Conservation (phyloP, 2,329 filamentous ascomycete genomes). For the Epichloe gansuensis region DNA sequence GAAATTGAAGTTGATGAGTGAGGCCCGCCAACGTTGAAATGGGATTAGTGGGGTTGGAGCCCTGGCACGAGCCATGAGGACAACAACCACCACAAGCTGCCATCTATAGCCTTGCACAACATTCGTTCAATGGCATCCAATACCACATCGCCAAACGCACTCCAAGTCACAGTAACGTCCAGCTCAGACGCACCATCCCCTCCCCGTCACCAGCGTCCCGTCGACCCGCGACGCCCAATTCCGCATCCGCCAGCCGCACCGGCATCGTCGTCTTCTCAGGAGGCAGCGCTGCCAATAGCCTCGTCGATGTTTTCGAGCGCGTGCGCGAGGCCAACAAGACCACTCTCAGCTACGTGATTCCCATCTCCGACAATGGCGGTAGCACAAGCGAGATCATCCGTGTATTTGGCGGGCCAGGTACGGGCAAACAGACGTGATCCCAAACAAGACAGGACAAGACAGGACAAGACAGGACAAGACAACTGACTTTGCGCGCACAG, state of each 20-base stretch:
- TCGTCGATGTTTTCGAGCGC: conserved; percentile 78
- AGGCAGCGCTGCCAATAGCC: conserved; percentile 84
- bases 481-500: conserved; percentile 28
- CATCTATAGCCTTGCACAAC: too few relatives aligned
- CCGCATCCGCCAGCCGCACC: conserved; percentile 4
- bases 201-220: too few relatives aligned
- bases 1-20: too few relatives aligned
- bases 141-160: background rate
- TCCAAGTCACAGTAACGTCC: background rate
- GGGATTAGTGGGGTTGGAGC: too few relatives aligned
- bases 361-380: conserved; percentile 91
- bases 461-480: background rate
- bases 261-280: conserved; percentile 77
- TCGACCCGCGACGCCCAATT: background rate
- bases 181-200: too few relatives aligned
- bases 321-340: conserved; percentile 53
- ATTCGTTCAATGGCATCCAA: background rate
- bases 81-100: too few relatives aligned
- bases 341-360: conserved; percentile 73
- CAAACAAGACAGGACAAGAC: background rate
- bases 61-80: too few relatives aligned
- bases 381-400: conserved; percentile 88
- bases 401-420: conserved; percentile 87
- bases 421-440: background rate
- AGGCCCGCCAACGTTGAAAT: too few relatives aligned